Conservation (phyloP, 371 early-diverging fungal genomes). For the Apophysomyces trapeziformis region DNA sequence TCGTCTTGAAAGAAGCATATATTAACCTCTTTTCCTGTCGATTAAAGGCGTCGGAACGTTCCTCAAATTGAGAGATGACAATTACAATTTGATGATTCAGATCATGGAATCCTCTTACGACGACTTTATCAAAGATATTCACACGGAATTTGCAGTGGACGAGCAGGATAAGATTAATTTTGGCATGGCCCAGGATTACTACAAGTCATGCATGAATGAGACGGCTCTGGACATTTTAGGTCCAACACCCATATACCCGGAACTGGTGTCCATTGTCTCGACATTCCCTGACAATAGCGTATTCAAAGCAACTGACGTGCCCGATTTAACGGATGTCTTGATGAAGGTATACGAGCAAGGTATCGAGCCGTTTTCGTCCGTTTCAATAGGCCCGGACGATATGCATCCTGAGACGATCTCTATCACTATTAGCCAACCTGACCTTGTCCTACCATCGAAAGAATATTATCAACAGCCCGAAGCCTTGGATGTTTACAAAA, state of each 20-base stretch:
- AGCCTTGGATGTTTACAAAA: conserved; percentile 36
- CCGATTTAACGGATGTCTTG: conserved; percentile 9
- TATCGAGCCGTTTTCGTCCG: conserved; percentile 29
- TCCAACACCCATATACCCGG: conserved; percentile 49
- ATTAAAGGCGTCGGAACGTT: conserved; percentile 34
- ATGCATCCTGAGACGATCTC: conserved; percentile 46
- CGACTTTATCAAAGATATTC: conserved; percentile 9
- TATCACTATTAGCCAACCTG: conserved; percentile 46
- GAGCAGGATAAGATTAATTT: conserved; percentile 40
- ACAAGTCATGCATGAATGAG: conserved; percentile 57
- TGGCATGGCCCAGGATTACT: conserved; percentile 46
- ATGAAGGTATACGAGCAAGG: conserved; percentile 14
- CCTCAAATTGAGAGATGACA: conserved; percentile 36
- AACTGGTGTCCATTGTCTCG: conserved; percentile 28
- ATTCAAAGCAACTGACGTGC: not conserved
- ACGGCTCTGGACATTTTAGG: conserved; percentile 43
- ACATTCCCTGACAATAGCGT: not conserved
- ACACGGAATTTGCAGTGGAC: conserved; percentile 15
- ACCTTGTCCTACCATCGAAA: conserved; percentile 57
- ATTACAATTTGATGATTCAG: conserved; percentile 29
- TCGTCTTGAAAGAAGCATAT: not conserved
- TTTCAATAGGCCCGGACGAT: conserved; percentile 48
- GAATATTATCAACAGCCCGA: conserved; percentile 56
- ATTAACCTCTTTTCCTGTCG: not conserved
- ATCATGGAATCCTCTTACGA: conserved; percentile 34